Base-by-base conservation (phyloP, 495 filamentous ascomycete genomes). In the Penicillium herquei region DNA sequence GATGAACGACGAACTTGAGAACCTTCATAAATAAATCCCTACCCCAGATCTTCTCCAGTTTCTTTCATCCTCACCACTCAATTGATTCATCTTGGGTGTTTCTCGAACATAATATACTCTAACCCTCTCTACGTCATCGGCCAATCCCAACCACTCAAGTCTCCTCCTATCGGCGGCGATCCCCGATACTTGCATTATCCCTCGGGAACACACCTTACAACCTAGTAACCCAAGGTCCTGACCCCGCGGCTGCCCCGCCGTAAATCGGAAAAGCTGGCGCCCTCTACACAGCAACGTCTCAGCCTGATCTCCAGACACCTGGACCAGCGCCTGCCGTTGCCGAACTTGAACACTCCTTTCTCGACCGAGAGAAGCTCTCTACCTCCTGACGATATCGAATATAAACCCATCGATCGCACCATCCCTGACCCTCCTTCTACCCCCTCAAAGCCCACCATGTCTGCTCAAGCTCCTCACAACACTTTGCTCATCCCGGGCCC, bases 401-500 rank as follows among this genome's bases (percentile, higher is more conserved):
- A 82, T 75, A 75, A 72, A 59, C 75, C 81, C 41, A 63, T 79
- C 61, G 67, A 77, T 53, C 74, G 70, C 49, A 66, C 68, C 43
- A 55, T 68, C 58, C 64, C 68, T 50, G 63, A 63, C 52, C 54
- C 61, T 43, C 51, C 60, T 34, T 40, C 59, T 52, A 59, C 62
- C 17, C 42, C 55, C 33, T 43, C 54, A 26, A 47, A 52, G 30
- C 47, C 65, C 60, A 66, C 32, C 49, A 92, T 94, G 90, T 92
- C 90, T 46, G 77, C 74, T 52, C 92, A 96, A 79, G 74, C 89
- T 41, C 77, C 83, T 49, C 92, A 96, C 70, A 83, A 90, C 54
- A 83, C 91, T 37, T 73, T 97, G 67, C 82, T 98, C 64, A 96
- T 98, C 66, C 94, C 94, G 21, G 94, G 94, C 30, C 94, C 94